Percentiles rank a stretch among this genome's conserved stretches.
phyloP scores from a whole-genome alignment of 1,139 yeast genomes.

The Debaryomyces robertsiae region DNA sequence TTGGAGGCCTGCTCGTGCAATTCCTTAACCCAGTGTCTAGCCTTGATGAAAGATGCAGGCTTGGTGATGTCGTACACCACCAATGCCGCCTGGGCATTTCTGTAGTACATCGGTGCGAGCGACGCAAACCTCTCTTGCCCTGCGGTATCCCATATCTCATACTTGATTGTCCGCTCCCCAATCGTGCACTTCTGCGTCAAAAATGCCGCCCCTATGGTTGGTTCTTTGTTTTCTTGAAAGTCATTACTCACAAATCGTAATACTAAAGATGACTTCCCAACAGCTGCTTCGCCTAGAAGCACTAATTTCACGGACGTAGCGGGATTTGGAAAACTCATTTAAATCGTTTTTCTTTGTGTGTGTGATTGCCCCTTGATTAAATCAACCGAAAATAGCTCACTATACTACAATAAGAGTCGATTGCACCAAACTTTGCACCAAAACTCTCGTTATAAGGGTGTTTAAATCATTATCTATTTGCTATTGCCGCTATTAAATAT shows the following conservation, averaged over 20 bases:
- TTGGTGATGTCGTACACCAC: conserved; percentile 96
- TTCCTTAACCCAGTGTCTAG: conserved; percentile 99
- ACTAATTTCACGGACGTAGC: conserved; percentile 85
- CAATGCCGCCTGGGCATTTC: conserved; percentile 98
- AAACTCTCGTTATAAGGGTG: too few species aligned
- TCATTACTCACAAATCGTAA: conserved; percentile 92
- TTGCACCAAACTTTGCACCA: too few species aligned
- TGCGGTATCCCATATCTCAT: conserved; percentile 99
- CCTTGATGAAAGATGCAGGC: conserved; percentile 96
- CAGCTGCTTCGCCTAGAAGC: conserved; percentile 95
- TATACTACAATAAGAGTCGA: too few species aligned
- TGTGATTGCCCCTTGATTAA: too few species aligned
- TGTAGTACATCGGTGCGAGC: conserved; percentile 95
- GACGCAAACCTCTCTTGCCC: conserved; percentile 98
- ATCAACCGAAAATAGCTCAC: too few species aligned
- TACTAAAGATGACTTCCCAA: conserved; percentile 92
- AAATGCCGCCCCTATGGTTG: conserved; percentile 98
- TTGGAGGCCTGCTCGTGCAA: conserved; percentile 93
- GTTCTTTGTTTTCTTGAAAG: conserved; percentile 94
- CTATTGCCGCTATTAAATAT: too few species aligned
- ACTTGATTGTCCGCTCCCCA: conserved; percentile 87
- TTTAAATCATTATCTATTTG: too few species aligned
- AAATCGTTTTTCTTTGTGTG: background rate
- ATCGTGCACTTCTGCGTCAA: conserved; percentile 92
- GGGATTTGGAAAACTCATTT: conserved; percentile 43